Base-by-base conservation (phyloP, 164 flowering plant species). In the Magnolia kwangsiensis region DNA sequence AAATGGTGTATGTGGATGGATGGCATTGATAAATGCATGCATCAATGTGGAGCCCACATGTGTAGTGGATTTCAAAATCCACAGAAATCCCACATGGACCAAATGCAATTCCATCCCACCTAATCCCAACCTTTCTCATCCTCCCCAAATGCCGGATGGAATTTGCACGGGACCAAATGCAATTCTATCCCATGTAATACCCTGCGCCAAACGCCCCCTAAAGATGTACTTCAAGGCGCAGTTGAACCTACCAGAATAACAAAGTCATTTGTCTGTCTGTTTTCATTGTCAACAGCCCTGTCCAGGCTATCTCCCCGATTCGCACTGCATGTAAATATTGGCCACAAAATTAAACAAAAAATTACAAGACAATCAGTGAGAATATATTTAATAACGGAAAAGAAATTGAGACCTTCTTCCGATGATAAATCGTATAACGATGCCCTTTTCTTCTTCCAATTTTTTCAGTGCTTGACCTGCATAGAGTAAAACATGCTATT, bases 251-350 rank as follows among this genome's bases (percentile, higher is more conserved):
- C 98, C 81, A 93, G 95, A 81, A 93, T 88, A 64, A 89, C 77
- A 81, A 96, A 88, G 86, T 95, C 98, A 77, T 90, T 87, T 23
- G 88, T 85, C 79, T 83, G 86, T 77, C 81, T 81, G 78, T 88
- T 89, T 84, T 96, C 99, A 73, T 24, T 82, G 75, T 87, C 92
- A 79, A 96, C 90, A 27, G 72, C 89, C 80, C 82, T 86, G 85
- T 93, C 98, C 74, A 85, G 81, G 84, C 84, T 87, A 85, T 92
- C 95, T 70, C 97, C 97, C 23, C 77, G 91, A 80, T 88, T 88
- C 50, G 89, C 86, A 86, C 99, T 95, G 92, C 85, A 88, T 29
- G 69, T 73, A 59, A 82, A 83, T 37, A 71, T 69, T 55, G 21
- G 64, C 67, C 58, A 69, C 8, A 27, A 67, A 8, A 69, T 27